These are phyloP conservation scores for Tausonia pullulans DNA, from an alignment of 1,284 basidiomycete species.

Conservation along the genomic window DNA sequence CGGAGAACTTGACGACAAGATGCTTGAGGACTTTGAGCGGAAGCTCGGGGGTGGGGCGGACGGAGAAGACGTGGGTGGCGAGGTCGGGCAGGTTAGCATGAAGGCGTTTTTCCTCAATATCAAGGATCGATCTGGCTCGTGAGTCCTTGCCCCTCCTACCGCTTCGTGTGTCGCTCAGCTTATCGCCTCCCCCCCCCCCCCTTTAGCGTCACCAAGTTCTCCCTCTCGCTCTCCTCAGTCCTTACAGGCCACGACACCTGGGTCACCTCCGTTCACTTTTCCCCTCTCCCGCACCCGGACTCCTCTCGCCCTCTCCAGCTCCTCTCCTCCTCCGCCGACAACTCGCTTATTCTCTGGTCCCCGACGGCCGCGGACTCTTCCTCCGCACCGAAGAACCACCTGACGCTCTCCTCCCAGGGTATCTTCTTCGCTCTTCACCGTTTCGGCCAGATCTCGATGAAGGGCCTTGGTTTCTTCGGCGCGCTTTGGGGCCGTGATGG, in stretches of 20 bases:
- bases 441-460: conserved; percentile 83
- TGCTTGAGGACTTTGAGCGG: conserved; percentile 77
- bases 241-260: conserved; percentile 85
- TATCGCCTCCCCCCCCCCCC: background rate
- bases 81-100: conserved; percentile 58
- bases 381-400: conserved; percentile 23
- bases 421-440: conserved; percentile 82
- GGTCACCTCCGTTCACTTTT: conserved; percentile 76
- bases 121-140: conserved; percentile 46
- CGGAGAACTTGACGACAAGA: conserved; percentile 44
- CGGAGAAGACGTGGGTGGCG: conserved; percentile 46
- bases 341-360: conserved; percentile 84
- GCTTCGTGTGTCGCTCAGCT: background rate
- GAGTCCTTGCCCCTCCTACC: conserved; percentile 18
- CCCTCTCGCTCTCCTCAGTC: conserved; percentile 43
- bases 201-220: conserved; percentile 8
- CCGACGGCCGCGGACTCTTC: conserved; percentile 39
- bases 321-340: conserved; percentile 80
- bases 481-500: conserved; percentile 57
- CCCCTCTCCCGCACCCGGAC: conserved; percentile 35
- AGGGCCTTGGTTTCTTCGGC: conserved; percentile 79
- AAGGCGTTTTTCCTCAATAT: conserved; percentile 65
- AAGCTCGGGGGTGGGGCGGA: conserved; percentile 51
- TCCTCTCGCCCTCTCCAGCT: conserved; percentile 41
- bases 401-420: conserved; percentile 38